These are phyloP conservation scores for Meripilus lineatus DNA, from an alignment of 1,284 basidiomycete genomes.

Conservation along the genomic window DNA sequence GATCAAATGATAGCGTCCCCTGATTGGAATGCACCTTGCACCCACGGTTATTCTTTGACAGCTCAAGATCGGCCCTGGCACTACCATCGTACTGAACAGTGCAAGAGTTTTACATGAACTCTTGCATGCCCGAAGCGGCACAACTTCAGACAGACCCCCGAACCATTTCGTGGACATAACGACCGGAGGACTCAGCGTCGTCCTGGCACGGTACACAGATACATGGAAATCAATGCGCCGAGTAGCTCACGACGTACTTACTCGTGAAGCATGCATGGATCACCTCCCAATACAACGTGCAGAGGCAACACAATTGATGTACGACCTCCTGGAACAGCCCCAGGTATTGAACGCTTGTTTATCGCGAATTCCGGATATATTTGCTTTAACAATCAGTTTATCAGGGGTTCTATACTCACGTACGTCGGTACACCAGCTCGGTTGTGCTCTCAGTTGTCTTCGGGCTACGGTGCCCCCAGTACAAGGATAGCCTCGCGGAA, in stretches of 20 bases:
- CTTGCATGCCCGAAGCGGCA: constrained; percentile 23
- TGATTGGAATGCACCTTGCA: too few species aligned
- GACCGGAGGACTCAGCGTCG: constrained; percentile 17
- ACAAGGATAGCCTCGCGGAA: constrained; percentile 14
- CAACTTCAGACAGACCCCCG: constrained; percentile 16
- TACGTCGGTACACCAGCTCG: constrained; percentile 22
- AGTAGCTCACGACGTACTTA: background rate
- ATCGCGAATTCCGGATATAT: too few species aligned
- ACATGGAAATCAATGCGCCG: constrained; percentile 2
- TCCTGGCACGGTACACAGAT: constrained; percentile 11
- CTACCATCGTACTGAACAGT: constrained; percentile 23
- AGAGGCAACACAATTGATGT: constrained; percentile 17
- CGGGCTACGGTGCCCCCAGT: constrained; percentile 22
- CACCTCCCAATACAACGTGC: constrained; percentile 23
- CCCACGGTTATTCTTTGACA: too few species aligned
- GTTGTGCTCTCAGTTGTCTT: constrained; percentile 21
- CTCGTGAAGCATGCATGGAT: constrained; percentile 2
- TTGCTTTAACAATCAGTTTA: too few species aligned
- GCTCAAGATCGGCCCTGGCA: constrained; percentile 22
- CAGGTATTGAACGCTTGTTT: constrained; percentile 15
- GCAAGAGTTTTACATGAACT: constrained; percentile 24
- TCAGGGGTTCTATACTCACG: constrained; percentile 24
- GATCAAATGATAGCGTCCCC: too few species aligned
- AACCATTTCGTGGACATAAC: constrained; percentile 20
- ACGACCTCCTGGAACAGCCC: constrained; percentile 18